Base-by-base conservation (phyloP, 148 eudicot species). In the Camellia lanceoleosa region DNA sequence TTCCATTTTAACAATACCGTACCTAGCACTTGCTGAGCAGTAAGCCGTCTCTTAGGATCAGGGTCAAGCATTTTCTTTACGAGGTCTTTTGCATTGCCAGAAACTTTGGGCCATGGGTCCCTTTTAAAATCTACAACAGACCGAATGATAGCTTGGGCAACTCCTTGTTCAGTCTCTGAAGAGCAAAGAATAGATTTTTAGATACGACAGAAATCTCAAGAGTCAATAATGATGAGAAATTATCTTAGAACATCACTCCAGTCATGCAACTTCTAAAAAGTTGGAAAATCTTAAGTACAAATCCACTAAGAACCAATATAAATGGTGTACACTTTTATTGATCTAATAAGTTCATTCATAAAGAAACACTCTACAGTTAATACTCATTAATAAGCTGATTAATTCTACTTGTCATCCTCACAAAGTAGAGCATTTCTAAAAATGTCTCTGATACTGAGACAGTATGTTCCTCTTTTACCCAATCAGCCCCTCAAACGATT, bases 91-190 rank as follows among this genome's bases (percentile, higher is more conserved):
- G 92, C 92, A 75, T 68, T 83, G 52, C 85, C 88, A 23, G 92
- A 88, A 41, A 90, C 89, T 80, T 85, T 90, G 9, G 92, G 92
- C 92, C 92, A 90, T 13, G 92, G 92, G 51, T 90, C 92, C 68
- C 88, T 78, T 54, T 85, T 86, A 74, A 88, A 90, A 68, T 90
- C 88, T 69, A 90, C 83, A 49, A 75, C 82, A 16, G 90, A 87
- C 46, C 88, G 82, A 74, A 90, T 83, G 64, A 90, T 90, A 63
- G 92, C 88, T 54, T 86, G 89, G 38, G 92, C 92, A 83, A 88
- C 86, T 64, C 92, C 92, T 87, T 88, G 89, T 77, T 89, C 92
- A 68, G 98, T 95, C 82, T 92, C 98, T 94, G 92, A 66, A 77
- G 2, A 71, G 67, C 2, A 7, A 73, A 54, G 4, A 15, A 82